Percentiles rank a stretch among this genome's conserved stretches.
Conservation (phyloP, 176 grass and related monocot species). For the Alloteropsis semialata region DNA sequence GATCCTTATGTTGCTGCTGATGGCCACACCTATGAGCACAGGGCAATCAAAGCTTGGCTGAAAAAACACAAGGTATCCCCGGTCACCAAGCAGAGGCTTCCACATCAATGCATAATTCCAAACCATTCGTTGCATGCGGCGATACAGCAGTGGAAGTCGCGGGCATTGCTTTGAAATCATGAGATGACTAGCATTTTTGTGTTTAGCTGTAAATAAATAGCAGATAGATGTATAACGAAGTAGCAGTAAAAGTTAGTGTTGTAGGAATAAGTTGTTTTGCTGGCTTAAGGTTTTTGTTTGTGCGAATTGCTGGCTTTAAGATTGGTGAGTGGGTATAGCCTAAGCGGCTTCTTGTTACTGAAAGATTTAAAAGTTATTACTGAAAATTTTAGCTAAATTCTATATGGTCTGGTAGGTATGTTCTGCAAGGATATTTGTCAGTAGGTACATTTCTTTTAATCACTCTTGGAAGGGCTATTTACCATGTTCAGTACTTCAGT, state of each 20-base stretch:
- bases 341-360: slow-evolving; percentile 8
- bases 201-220: slow-evolving; percentile 14
- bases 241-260: not conserved
- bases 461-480: not conserved
- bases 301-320: not conserved
- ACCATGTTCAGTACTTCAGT: not conserved
- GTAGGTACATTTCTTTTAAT: not conserved
- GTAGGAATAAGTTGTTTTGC: slow-evolving; percentile 11
- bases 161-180: slow-evolving; percentile 27
- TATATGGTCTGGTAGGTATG: slow-evolving; percentile 4
- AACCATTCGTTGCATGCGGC: slow-evolving; percentile 71
- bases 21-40: slow-evolving; percentile 86
- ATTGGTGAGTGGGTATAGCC: not conserved
- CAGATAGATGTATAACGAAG: slow-evolving; percentile 21
- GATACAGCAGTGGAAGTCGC: slow-evolving; percentile 79
- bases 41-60: slow-evolving; percentile 81
- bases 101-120: slow-evolving; percentile 60
- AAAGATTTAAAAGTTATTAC: not conserved
- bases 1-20: slow-evolving; percentile 82
- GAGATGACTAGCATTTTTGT: not conserved
- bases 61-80: slow-evolving; percentile 62
- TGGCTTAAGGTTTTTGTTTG: not conserved
- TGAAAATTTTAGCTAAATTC: not conserved
- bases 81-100: slow-evolving; percentile 51
- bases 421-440: not conserved